phyloP scores from a whole-genome alignment of 1,139 yeast genomes.

The Pichia sp. region DNA sequence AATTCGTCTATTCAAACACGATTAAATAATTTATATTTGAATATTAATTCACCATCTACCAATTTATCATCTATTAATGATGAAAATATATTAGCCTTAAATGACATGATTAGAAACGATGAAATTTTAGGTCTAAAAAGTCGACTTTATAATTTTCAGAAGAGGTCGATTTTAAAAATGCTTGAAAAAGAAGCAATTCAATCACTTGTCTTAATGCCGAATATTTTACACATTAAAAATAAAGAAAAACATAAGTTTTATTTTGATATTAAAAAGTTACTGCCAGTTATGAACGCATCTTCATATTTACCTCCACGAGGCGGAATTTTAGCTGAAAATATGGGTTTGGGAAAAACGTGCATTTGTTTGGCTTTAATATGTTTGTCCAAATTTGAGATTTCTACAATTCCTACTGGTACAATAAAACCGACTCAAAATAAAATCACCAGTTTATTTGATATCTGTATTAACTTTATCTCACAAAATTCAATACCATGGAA shows the following conservation, averaged over 20 bases:
- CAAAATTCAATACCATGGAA: constrained; percentile 55
- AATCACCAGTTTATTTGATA: constrained; percentile 32
- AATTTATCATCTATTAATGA: constrained; percentile 18
- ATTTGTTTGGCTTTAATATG: constrained; percentile 59
- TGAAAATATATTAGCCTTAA: constrained; percentile 14
- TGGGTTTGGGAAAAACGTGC: constrained; percentile 70
- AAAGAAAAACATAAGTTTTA: constrained; percentile 24
- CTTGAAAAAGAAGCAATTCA: constrained; percentile 42
- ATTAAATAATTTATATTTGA: constrained; percentile 35
- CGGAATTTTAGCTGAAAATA: constrained; percentile 68
- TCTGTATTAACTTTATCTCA: constrained; percentile 40
- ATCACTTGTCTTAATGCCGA: constrained; percentile 37
- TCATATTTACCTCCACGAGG: constrained; percentile 47
- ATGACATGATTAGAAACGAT: constrained; percentile 24
- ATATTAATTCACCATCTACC: constrained; percentile 36
- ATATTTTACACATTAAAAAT: constrained; percentile 30
- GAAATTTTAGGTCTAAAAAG: constrained; percentile 46
- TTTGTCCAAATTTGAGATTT: constrained; percentile 45
- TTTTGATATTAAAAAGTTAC: constrained; percentile 33
- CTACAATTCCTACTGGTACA: constrained; percentile 38
- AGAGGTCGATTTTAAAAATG: constrained; percentile 55
- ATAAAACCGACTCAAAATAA: constrained; percentile 1
- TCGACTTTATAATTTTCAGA: constrained; percentile 49
- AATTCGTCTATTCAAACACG: constrained; percentile 15
- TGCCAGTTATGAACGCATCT: constrained; percentile 34